These are phyloP conservation scores for Saccharum hybrid DNA, from an alignment of 202 grass and related monocot genomes.

Conservation along the genomic window DNA sequence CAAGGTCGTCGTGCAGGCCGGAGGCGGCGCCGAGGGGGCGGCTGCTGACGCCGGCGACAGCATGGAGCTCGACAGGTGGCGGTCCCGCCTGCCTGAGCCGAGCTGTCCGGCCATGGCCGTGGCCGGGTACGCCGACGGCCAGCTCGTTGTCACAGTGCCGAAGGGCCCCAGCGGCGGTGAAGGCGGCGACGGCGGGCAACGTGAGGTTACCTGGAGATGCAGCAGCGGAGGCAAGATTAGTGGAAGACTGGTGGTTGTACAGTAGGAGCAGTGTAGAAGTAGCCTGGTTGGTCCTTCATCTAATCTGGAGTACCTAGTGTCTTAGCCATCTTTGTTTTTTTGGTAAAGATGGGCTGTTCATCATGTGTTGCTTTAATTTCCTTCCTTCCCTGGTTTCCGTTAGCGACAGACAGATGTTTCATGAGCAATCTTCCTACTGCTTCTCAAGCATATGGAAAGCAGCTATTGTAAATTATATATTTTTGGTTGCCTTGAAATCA, in stretches of 20 bases:
- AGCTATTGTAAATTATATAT: constrained; percentile 22
- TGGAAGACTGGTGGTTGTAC: constrained; percentile 58
- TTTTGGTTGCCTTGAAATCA: constrained; percentile 22
- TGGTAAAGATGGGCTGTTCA: constrained; percentile 46
- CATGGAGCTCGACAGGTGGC: constrained; percentile 72
- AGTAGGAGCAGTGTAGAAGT: constrained; percentile 43
- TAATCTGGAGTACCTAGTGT: background rate
- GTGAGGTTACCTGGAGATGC: constrained; percentile 44
- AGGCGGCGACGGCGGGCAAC: constrained; percentile 22
- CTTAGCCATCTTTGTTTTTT: constrained; percentile 53
- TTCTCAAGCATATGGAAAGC: background rate
- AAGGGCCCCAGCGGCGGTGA: constrained; percentile 40
- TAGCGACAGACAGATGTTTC: constrained; percentile 13
- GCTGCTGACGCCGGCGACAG: constrained; percentile 27
- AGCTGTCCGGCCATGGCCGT: constrained; percentile 56
- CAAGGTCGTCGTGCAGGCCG: constrained; percentile 66
- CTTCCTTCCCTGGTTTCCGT: background rate
- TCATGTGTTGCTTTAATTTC: background rate
- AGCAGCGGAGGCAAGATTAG: constrained; percentile 41
- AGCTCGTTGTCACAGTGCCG: constrained; percentile 74
- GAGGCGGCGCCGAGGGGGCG: background rate
- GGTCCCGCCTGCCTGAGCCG: constrained; percentile 62
- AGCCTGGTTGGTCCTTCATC: constrained; percentile 1
- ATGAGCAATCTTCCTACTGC: constrained; percentile 18
- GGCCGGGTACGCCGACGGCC: constrained; percentile 58